A percentile compares a stretch with the other conserved stretches of the same genome.
Conservation (phyloP, 345 rosid genomes). For the Microcos paniculata region DNA sequence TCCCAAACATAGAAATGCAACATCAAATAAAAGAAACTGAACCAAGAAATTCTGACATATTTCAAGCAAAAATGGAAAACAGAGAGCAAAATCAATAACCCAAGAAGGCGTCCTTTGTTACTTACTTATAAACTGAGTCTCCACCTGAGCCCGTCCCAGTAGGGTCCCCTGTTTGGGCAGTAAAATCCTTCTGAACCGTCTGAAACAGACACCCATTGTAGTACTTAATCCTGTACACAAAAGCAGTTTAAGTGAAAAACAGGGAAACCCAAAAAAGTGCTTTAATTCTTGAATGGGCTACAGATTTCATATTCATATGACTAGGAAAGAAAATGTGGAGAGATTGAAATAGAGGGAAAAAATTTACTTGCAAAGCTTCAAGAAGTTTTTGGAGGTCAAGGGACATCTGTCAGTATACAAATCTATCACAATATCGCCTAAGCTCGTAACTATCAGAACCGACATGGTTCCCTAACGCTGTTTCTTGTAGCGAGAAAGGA, state of each 20-base stretch:
- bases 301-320: neutral
- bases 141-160: constrained; percentile 85
- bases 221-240: constrained; percentile 69
- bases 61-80: neutral
- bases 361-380: constrained; percentile 89
- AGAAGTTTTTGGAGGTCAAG: constrained; percentile 81
- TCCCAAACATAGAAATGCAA: neutral
- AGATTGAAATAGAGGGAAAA: neutral
- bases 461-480: constrained; percentile 43
- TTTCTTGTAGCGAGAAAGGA: neutral
- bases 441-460: constrained; percentile 73
- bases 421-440: constrained; percentile 84
- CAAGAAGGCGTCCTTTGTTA: neutral
- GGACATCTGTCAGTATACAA: constrained; percentile 65
- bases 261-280: neutral
- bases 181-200: constrained; percentile 90
- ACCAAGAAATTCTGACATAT: neutral
- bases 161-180: constrained; percentile 79
- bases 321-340: neutral
- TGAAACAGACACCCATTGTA: constrained; percentile 87
- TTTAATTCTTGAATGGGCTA: neutral
- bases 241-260: neutral
- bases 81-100: neutral
- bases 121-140: constrained; percentile 87
- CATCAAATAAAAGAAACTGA: neutral